Percentiles rank a stretch among this genome's conserved stretches.
Conservation (phyloP, 2,329 filamentous ascomycete species). For the Orbilia oligospora region DNA sequence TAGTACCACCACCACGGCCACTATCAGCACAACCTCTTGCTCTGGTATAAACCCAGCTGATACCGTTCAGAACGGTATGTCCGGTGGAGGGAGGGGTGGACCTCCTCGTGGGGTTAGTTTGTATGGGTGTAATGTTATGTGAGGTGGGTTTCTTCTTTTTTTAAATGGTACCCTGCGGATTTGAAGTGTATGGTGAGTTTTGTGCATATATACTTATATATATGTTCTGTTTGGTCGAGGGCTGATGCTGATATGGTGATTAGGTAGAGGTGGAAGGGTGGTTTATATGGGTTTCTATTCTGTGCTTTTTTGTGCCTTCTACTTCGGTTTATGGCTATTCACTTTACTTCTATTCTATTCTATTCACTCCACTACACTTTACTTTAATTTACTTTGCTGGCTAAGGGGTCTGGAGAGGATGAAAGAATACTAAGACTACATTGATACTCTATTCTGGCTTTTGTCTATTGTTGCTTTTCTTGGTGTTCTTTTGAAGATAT, state of each 20-base stretch:
- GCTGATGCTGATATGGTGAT: too few relatives aligned
- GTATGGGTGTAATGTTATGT: conserved; percentile 55
- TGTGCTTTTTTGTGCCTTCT: too few relatives aligned
- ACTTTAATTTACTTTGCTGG: too few relatives aligned
- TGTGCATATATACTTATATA: background rate
- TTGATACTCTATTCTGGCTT: background rate
- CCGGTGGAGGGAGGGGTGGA: conserved; percentile 22
- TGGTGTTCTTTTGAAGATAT: background rate
- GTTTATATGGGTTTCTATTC: too few relatives aligned
- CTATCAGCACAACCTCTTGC: background rate
- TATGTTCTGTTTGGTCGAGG: too few relatives aligned
- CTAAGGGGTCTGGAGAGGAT: too few relatives aligned
- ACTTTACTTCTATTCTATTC: background rate
- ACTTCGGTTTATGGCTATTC: background rate
- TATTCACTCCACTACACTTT: too few relatives aligned
- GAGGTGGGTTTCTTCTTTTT: background rate
- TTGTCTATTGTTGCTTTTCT: background rate
- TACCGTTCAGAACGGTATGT: conserved; percentile 30
- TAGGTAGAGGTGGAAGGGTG: too few relatives aligned
- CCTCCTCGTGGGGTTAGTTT: conserved; percentile 50
- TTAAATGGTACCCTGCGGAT: background rate
- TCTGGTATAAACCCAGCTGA: conserved; percentile 13
- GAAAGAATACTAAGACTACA: too few relatives aligned
- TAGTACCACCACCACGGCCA: background rate
- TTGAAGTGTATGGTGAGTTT: background rate